These are phyloP conservation scores for Oldenlandia corymbosa DNA, from an alignment of 257 asterid species.

Conservation along the genomic window DNA sequence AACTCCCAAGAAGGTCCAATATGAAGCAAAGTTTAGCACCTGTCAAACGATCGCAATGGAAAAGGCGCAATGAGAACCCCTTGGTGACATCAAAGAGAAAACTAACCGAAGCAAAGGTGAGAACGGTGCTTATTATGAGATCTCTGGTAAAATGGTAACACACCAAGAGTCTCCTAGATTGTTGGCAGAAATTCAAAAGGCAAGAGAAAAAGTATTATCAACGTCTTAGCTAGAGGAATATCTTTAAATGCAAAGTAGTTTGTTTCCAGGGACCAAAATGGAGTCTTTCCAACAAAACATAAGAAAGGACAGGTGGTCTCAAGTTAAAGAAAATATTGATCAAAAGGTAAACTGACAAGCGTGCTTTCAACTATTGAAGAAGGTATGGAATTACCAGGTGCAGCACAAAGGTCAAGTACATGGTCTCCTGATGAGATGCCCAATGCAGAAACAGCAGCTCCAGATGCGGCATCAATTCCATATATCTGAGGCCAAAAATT, in stretches of 20 bases:
- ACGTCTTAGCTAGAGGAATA: neutral
- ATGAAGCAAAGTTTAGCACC: slow-evolving; percentile 98
- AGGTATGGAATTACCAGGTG: slow-evolving; percentile 58
- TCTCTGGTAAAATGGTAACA: too few relatives aligned
- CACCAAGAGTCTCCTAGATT: too few relatives aligned
- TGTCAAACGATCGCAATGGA: slow-evolving; percentile 25
- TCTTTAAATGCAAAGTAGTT: neutral
- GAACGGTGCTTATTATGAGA: neutral
- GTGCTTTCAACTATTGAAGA: slow-evolving; percentile 2
- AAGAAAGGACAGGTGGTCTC: neutral
- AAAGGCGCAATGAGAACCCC: slow-evolving; percentile 10
- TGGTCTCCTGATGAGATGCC: slow-evolving; percentile 69
- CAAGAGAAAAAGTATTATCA: too few relatives aligned
- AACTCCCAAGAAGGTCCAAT: slow-evolving; percentile 67
- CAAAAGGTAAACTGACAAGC: neutral
- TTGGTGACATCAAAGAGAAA: neutral
- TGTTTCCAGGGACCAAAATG: neutral
- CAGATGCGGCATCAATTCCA: slow-evolving; percentile 98
- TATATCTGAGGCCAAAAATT: slow-evolving; percentile 90
- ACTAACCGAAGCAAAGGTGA: neutral
- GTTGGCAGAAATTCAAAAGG: too few relatives aligned
- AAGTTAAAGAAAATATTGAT: neutral
- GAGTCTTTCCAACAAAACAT: neutral
- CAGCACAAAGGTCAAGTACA: slow-evolving; percentile 93
- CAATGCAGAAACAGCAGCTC: slow-evolving; percentile 92